Evolutionary conservation across 306 rosid species (phyloP), one percentile per base, ranked within the genome.

Genomic region (Begonia fuchsioides): DNA sequence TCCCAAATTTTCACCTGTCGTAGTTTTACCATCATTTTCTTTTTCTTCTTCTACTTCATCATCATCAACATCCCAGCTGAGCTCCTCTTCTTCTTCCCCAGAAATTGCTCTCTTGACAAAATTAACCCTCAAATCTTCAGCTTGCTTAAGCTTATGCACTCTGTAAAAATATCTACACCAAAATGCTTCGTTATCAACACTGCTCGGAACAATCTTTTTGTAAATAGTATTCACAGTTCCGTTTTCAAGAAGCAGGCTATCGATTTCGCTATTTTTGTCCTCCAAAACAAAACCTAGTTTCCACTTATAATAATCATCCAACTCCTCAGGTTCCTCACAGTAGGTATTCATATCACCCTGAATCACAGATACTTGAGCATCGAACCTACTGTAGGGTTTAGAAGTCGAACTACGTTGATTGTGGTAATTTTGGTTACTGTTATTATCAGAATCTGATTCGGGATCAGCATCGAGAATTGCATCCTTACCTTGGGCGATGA

Each of bases 21-120:
- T 5, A 26, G 35, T 26, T 26, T 26, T 26, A 26, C 35, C 76
- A 56, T 61, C 56, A 39, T 49, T 59, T 55, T 39, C 71, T 39
- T 41, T 1, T 40, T 53, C 48, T 15, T 44, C 61, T 20, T 49
- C 56, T 0, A 60, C 71, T 76, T n/a, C n/a, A n/a, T n/a, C 95
- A 18, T 81, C 96, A 67, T 82, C 94, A 49, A 87, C 74, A 64
- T 82, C 96, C 96, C 96, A 87, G 57, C 92, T 87, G 78, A 87
- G 65, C 10, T 82, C 93, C 71, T 86, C 93, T n/a, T 86, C 93
- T 50, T 63, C 74, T 38, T 76, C 82, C 48, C 56, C 58, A 0
- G 86, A 69, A 39, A 82, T 79, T n/a, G 78, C 82, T 13, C 85
- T 53, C 64, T 69, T 77, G 55, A 87, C 96, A 59, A 87, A 71